Percentiles rank a stretch among this genome's conserved stretches.
Evolutionary conservation across 495 filamentous ascomycete species (phyloP).

Genomic region (Penicillium soppii): DNA sequence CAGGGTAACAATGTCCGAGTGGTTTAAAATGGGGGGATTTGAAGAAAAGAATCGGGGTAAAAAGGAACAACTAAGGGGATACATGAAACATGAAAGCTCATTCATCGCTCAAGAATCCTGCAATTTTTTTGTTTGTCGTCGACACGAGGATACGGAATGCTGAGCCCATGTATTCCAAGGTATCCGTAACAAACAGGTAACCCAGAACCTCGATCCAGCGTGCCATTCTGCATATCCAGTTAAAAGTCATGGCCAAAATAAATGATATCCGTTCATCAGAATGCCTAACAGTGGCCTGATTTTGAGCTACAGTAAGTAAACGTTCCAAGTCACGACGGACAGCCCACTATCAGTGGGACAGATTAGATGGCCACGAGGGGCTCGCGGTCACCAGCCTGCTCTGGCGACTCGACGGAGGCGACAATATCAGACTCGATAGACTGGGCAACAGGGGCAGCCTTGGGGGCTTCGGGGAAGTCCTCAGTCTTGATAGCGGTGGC

Average conservation of each 20-base stretch:
- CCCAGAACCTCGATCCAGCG: background rate
- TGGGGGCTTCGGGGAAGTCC: slow-evolving; percentile 67
- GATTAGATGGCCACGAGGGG: slow-evolving; percentile 38
- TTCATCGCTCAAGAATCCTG: slow-evolving; percentile 21
- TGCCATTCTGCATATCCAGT: slow-evolving; percentile 7
- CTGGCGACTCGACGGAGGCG: slow-evolving; percentile 14
- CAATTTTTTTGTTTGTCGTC: slow-evolving; percentile 17
- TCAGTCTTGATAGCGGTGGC: slow-evolving; percentile 25
- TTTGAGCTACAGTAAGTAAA: background rate
- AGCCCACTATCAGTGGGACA: background rate
- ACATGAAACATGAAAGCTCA: slow-evolving; percentile 12
- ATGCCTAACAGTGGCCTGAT: background rate
- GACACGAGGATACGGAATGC: slow-evolving; percentile 5
- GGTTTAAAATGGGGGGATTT: no score
- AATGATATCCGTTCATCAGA: background rate
- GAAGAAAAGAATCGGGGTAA: background rate
- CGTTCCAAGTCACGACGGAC: background rate
- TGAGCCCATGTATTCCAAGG: slow-evolving; percentile 15
- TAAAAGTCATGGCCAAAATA: background rate
- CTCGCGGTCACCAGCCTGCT: slow-evolving; percentile 27
- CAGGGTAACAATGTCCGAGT: background rate
- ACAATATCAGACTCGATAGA: slow-evolving; percentile 37
- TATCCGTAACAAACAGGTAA: background rate
- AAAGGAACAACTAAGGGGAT: slow-evolving; percentile 9
- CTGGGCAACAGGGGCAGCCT: slow-evolving; percentile 27